These are phyloP conservation scores for Trichophaea hybrida DNA, from an alignment of 2,329 filamentous ascomycete genomes.

Conservation along the genomic window DNA sequence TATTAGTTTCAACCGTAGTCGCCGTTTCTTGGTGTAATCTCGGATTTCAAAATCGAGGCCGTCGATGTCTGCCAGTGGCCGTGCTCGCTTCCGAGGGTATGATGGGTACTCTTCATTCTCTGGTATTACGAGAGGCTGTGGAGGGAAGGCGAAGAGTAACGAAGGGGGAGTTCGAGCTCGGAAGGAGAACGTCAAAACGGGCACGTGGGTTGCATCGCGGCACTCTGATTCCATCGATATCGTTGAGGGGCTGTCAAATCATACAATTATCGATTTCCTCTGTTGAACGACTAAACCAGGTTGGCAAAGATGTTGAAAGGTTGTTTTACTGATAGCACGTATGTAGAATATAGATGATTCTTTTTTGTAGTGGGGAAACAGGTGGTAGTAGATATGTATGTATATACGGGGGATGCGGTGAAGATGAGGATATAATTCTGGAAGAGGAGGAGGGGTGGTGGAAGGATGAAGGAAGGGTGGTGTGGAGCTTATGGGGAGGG, in stretches of 20 bases:
- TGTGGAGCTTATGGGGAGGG: no score
- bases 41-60: constrained; percentile 37
- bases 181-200: constrained; percentile 14
- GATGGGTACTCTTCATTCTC: constrained; percentile 6
- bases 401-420: no score
- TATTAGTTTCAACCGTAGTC: constrained; percentile 47
- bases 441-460: no score
- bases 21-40: constrained; percentile 50
- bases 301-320: no score
- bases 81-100: constrained; percentile 21
- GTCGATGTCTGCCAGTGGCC: constrained; percentile 45
- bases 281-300: no score
- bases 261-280: no score
- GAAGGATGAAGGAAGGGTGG: no score
- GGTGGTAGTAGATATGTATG: no score
- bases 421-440: no score
- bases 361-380: no score
- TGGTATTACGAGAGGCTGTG: constrained; percentile 1
- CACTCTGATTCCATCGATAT: neutral
- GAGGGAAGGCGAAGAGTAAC: constrained; percentile 15
- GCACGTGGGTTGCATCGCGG: neutral
- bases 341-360: no score
- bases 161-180: constrained; percentile 10
- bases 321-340: no score
- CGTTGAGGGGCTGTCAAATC: neutral